Evolutionary conservation across 2,329 filamentous ascomycete species (phyloP), one percentile per base, ranked within the genome.

Genomic region (Fonsecaea pedrosoi): DNA sequence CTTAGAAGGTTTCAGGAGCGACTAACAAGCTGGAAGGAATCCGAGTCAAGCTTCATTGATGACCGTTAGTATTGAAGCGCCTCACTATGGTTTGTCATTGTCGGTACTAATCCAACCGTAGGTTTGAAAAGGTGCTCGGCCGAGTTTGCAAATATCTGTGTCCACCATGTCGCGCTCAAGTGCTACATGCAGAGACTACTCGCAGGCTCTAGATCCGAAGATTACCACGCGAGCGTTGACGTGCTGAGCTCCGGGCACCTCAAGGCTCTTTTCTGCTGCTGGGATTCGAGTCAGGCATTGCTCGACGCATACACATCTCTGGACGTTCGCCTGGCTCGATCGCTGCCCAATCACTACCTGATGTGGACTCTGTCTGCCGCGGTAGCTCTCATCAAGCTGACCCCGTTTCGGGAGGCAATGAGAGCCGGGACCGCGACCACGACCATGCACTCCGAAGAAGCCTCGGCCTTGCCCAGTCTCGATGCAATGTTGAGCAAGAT

Each of bases 321-420:
- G 76, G 85, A 88, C 54, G 76, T 86, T 12, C 76, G 80, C 2
- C 82, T 81, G 50, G 81, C 91, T 45, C 86, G 88, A 61, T 88
- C 84, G 64, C 76, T 92, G 8, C 90, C 90, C n/a, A 88, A 90
- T 4, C 89, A 90, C 73, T 87, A 86, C 75, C 87, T 90, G 72
- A 89, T 91, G 13, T 87, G 90, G 38, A 86, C 91, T 12, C 86
- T 89, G 10, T 92, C 91, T 74, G 87, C 87, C 4, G 83, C 88
- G 3, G 87, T 92, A 25, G 85, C 90, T 42, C 81, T 92, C 38
- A 89, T 92, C 74, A 92, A 92, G 77, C 85, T 92, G 64, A 89
- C 89, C 76, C 89, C 90, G 61, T 86, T 88, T 9, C 86, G 88
- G 2, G 85, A 85, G 1, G 13, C 18, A 13, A 13, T 25, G 42